Percentiles rank a stretch among this genome's conserved stretches.
These are phyloP conservation scores for Nepenthes gracilis DNA, from an alignment of 148 eudicot species.

Conservation along the genomic window DNA sequence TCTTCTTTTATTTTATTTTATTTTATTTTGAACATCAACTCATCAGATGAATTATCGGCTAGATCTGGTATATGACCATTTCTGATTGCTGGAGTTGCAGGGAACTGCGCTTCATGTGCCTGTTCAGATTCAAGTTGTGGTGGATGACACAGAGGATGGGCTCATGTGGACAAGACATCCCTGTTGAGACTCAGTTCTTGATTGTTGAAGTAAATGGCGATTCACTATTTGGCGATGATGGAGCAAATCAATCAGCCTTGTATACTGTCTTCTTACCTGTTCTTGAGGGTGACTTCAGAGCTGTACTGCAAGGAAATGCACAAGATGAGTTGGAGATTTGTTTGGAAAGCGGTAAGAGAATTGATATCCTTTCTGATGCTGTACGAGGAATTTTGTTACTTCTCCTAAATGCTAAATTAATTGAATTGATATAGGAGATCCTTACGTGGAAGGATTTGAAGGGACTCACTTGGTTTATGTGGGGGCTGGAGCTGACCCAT, in stretches of 20 bases:
- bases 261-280: slow-evolving; percentile 74
- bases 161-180: slow-evolving; percentile 48
- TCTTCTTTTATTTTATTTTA: too few relatives aligned
- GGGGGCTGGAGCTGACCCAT: slow-evolving; percentile 78
- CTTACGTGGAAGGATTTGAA: slow-evolving; percentile 62
- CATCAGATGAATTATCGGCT: too few relatives aligned
- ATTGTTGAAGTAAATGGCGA: slow-evolving; percentile 48
- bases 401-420: not conserved
- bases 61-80: too few relatives aligned
- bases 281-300: slow-evolving; percentile 83
- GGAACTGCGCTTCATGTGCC: slow-evolving; percentile 70
- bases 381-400: not conserved
- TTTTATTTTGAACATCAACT: too few relatives aligned
- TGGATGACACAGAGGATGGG: slow-evolving; percentile 98
- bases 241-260: slow-evolving; percentile 11
- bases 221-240: slow-evolving; percentile 5
- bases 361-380: not conserved
- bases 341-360: slow-evolving; percentile 64
- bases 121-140: slow-evolving; percentile 83
- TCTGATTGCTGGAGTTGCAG: slow-evolving; percentile 20
- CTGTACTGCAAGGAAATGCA: slow-evolving; percentile 75
- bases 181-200: slow-evolving; percentile 77
- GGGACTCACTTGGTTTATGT: slow-evolving; percentile 71
- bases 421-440: slow-evolving; percentile 44
- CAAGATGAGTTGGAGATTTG: slow-evolving; percentile 70